phyloP scores from a whole-genome alignment of 2,329 filamentous ascomycete genomes.

The Stenocarpella maydis region DNA sequence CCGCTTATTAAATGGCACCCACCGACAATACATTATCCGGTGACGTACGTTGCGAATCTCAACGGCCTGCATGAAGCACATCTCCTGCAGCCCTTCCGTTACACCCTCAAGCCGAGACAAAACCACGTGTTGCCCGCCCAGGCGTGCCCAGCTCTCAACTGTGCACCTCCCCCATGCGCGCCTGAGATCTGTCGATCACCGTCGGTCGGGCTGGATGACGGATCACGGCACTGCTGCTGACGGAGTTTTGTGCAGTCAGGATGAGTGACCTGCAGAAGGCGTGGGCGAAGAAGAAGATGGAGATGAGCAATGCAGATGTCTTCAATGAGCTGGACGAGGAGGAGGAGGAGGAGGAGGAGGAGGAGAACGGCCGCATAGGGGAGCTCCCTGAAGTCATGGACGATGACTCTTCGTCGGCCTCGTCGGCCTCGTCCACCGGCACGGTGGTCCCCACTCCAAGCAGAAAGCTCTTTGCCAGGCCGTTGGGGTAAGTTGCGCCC shows the following conservation, averaged over 20 bases:
- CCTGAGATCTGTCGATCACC: background rate
- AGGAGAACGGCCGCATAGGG: conserved; percentile 47
- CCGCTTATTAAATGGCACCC: conserved; percentile 1
- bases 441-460: conserved; percentile 85
- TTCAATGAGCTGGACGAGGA: conserved; percentile 64
- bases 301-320: conserved; percentile 59
- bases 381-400: conserved; percentile 60
- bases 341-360: conserved; percentile 48
- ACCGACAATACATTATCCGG: background rate
- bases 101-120: background rate
- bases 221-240: background rate
- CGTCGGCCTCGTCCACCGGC: conserved; percentile 90
- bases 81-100: background rate
- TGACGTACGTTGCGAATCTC: conserved; percentile 3
- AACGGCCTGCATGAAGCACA: background rate
- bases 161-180: background rate
- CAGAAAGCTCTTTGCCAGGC: conserved; percentile 76
- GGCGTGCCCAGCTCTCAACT: background rate
- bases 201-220: conserved; percentile 10
- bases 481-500: conserved; percentile 64
- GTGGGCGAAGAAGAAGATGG: conserved; percentile 79
- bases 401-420: conserved; percentile 77
- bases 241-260: conserved; percentile 37
- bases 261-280: conserved; percentile 87
- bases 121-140: conserved; percentile 2